Evolutionary conservation across 2,329 filamentous ascomycete genomes (phyloP).

Genomic region (Exophiala phaeomuriformis): DNA sequence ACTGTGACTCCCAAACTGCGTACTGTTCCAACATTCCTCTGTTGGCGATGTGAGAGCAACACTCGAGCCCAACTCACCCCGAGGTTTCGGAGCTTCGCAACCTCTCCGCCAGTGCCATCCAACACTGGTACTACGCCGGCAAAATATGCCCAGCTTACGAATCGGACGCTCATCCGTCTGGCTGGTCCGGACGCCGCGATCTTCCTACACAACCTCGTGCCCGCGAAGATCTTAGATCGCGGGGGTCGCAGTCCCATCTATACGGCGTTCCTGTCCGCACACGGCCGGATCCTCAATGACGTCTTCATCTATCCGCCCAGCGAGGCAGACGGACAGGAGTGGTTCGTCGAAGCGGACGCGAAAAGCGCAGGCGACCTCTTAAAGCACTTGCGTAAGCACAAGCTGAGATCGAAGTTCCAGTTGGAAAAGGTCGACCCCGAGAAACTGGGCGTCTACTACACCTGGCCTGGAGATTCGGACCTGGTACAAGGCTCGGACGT

Average conservation of each 20-base stretch:
- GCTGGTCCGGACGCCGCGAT: slow-evolving; percentile 70
- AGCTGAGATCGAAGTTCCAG: slow-evolving; percentile 70
- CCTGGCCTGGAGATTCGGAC: slow-evolving; percentile 16
- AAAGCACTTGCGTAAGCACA: slow-evolving; percentile 75
- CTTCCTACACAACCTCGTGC: slow-evolving; percentile 84
- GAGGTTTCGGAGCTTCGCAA: slow-evolving; percentile 10
- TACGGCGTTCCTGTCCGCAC: slow-evolving; percentile 76
- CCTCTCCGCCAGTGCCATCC: slow-evolving; percentile 1
- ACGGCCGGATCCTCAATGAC: slow-evolving; percentile 78
- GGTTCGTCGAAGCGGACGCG: slow-evolving; percentile 77
- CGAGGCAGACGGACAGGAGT: slow-evolving; percentile 42
- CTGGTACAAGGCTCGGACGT: not conserved
- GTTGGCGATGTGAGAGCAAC: slow-evolving; percentile 5
- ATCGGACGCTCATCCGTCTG: slow-evolving; percentile 71
- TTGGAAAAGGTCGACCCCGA: slow-evolving; percentile 58
- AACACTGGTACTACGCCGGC: not conserved
- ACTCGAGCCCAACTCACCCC: not conserved
- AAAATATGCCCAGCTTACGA: slow-evolving; percentile 47
- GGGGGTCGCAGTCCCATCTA: slow-evolving; percentile 50
- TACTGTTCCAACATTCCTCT: slow-evolving; percentile 7
- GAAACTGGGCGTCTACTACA: slow-evolving; percentile 41
- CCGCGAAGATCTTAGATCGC: slow-evolving; percentile 51
- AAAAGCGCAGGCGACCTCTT: slow-evolving; percentile 55
- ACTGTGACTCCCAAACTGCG: not conserved
- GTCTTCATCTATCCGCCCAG: slow-evolving; percentile 73